Base-by-base conservation (phyloP, 2,329 filamentous ascomycete species). In the Daldinia sp. region DNA sequence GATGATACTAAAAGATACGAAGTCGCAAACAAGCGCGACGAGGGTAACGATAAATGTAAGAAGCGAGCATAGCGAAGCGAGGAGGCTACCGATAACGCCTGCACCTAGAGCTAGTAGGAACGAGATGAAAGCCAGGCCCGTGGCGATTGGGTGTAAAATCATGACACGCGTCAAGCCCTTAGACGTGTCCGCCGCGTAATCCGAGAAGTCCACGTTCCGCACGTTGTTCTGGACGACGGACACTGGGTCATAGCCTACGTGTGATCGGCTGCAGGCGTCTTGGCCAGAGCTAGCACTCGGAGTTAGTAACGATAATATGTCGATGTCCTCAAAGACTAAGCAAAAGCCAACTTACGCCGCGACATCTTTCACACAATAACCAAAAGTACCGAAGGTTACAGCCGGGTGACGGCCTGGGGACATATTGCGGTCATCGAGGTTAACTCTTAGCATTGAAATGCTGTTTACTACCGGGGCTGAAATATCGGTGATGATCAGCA, bases 401-500 rank as follows among this genome's bases (percentile, higher is more conserved):
- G 63, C 58, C 60, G 75, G 71, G 51, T 63, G 54, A 17, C 61
- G 47, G 15, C 67, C 39, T 41, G 23, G 9, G 10, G 51, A 54
- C 11, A 43, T 35, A 62, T 34, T 7, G 35, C 72, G 71, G 10
- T 67, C 62, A 67, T 78, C 77, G 25, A 76, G 72, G 25, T 73
- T 74, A 32, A 83, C 74, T 51, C 75, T 76, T 7, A 83, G 71
- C 37, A 83, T 72, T 11, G 75, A 75, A 53, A 82, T 75, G 53
- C 75, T 58, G 58, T 78, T 74, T 56, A 82, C 74, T n/a, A 83
- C 77, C 3, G 81, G 81, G 0, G 80, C 75, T 3, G 80, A 80
- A 66, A 83, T 80, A 3, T 78, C 78, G 54, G 80, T 79, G 59
- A 83, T 75, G 55, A 83, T 75, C 34, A 83, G 77, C 30, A 83